Evolutionary conservation across 768 basidiomycete genomes (phyloP).

Genomic region (Strobilomyces confusus): DNA sequence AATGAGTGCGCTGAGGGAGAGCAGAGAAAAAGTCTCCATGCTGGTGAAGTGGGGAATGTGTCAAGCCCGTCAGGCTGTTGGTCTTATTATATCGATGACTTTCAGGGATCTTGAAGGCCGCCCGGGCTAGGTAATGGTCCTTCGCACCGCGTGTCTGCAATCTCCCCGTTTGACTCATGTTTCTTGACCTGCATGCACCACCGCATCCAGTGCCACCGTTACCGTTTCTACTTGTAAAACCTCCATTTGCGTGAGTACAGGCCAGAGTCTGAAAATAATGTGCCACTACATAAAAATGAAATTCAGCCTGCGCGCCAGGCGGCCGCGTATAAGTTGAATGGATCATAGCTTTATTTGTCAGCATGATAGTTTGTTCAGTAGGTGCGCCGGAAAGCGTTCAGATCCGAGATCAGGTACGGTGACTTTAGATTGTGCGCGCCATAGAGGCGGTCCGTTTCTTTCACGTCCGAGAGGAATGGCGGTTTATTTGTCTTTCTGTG

Average conservation of each 20-base stretch:
- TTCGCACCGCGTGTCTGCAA: not conserved
- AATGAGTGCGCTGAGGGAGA: slow-evolving; percentile 1
- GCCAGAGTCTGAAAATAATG: not conserved
- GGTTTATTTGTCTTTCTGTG: not conserved
- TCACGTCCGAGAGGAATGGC: not conserved
- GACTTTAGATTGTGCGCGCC: not conserved
- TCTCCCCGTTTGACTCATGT: not conserved
- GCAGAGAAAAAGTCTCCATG: slow-evolving; percentile 8
- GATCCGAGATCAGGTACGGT: not conserved
- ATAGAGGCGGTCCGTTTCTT: not conserved
- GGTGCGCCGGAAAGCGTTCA: not conserved
- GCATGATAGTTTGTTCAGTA: not conserved
- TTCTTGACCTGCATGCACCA: not conserved
- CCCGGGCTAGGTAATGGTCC: not conserved
- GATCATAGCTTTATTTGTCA: not conserved
- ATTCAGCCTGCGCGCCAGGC: not conserved
- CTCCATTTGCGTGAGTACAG: not conserved
- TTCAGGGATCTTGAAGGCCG: not conserved
- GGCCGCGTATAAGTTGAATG: not conserved
- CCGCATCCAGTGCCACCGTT: not conserved
- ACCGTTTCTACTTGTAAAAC: not conserved
- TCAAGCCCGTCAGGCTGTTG: not conserved
- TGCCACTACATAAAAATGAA: not conserved
- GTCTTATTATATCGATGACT: not conserved
- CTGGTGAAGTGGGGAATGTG: not conserved